Evolutionary conservation across 2,329 filamentous ascomycete species (phyloP).

Genomic region (Chaetomiaceae sp.): DNA sequence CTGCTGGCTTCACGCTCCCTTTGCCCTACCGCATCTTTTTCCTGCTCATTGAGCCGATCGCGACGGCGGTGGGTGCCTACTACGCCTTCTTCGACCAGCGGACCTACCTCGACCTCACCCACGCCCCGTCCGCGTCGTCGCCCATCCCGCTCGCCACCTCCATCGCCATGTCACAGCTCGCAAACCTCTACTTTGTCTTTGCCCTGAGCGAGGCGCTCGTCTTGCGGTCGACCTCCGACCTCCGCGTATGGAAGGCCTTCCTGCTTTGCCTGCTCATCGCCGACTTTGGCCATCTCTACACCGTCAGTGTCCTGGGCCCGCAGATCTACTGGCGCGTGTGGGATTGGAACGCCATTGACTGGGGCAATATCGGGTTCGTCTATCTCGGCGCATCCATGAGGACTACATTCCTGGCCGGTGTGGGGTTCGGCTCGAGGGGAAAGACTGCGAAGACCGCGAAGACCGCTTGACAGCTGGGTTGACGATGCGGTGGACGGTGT

Average conservation of each 20-base stretch:
- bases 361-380: slow-evolving; percentile 65
- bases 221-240: slow-evolving; percentile 60
- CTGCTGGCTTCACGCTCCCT: slow-evolving; percentile 45
- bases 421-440: slow-evolving; percentile 40
- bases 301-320: slow-evolving; percentile 52
- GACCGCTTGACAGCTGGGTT: too few relatives aligned
- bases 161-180: slow-evolving; percentile 66
- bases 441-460: slow-evolving; percentile 17
- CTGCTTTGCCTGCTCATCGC: slow-evolving; percentile 63
- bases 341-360: slow-evolving; percentile 61
- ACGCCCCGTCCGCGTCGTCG: slow-evolving; percentile 45
- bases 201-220: slow-evolving; percentile 72
- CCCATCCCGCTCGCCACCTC: slow-evolving; percentile 53
- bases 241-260: slow-evolving; percentile 63
- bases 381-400: slow-evolving; percentile 58
- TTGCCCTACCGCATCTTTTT: slow-evolving; percentile 65
- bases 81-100: slow-evolving; percentile 44
- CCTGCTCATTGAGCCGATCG: slow-evolving; percentile 61
- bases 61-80: slow-evolving; percentile 47
- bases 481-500: too few relatives aligned
- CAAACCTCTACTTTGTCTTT: slow-evolving; percentile 72
- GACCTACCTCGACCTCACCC: slow-evolving; percentile 59
- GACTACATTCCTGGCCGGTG: slow-evolving; percentile 50
- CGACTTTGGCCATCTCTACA: slow-evolving; percentile 71
- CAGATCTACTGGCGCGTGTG: slow-evolving; percentile 57